Evolutionary conservation across 1,284 basidiomycete genomes (phyloP).

Genomic region (Fomitopsis pinicola): DNA sequence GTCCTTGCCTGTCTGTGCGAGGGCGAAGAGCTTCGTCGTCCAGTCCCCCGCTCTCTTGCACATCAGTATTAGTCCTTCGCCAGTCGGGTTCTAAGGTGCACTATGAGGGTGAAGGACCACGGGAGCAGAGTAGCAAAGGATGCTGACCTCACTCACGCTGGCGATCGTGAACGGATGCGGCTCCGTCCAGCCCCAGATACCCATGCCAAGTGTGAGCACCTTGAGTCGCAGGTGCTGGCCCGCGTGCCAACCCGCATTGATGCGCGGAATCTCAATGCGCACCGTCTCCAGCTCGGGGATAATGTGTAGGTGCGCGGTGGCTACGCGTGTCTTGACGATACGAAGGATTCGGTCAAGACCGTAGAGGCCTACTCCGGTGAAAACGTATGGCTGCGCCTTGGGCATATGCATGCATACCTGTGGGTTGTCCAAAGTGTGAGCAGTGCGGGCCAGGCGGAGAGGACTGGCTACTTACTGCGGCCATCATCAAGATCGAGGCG

Average conservation of each 20-base stretch:
- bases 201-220: conserved; percentile 52
- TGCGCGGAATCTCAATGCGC: conserved; percentile 49
- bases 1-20: conserved; percentile 37
- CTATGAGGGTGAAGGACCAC: conserved; percentile 40
- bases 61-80: conserved; percentile 49
- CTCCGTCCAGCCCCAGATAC: conserved; percentile 48
- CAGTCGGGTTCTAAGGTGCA: background rate
- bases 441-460: background rate
- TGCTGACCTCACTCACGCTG: conserved; percentile 31
- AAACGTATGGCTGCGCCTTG: conserved; percentile 42
- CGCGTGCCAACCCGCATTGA: conserved; percentile 78
- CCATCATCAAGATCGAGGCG: conserved; percentile 25
- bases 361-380: conserved; percentile 51
- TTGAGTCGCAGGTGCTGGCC: conserved; percentile 79
- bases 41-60: conserved; percentile 63
- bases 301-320: conserved; percentile 49
- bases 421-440: background rate
- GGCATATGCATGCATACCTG: conserved; percentile 31
- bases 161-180: conserved; percentile 80
- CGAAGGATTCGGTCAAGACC: conserved; percentile 63
- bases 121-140: conserved; percentile 27
- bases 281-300: conserved; percentile 56
- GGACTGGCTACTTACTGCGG: background rate
- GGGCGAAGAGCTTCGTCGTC: conserved; percentile 55
- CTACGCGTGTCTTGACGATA: conserved; percentile 58